These are phyloP conservation scores for Exophiala sideris DNA, from an alignment of 2,329 filamentous ascomycete species.

Conservation along the genomic window DNA sequence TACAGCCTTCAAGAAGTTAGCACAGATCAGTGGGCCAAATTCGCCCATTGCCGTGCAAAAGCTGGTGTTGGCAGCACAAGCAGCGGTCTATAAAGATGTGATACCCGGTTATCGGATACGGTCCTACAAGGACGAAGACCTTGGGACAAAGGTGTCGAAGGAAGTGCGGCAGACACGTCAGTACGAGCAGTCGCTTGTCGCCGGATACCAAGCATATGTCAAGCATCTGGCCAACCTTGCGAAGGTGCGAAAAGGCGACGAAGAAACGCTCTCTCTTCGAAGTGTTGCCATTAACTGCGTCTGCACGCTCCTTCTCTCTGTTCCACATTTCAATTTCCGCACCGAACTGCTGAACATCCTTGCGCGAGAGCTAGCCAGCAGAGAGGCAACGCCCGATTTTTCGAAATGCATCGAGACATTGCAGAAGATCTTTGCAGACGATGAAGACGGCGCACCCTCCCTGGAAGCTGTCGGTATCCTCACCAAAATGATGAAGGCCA, in stretches of 20 bases:
- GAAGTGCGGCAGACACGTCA: slow-evolving; percentile 77
- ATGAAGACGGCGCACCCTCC: slow-evolving; percentile 85
- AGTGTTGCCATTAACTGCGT: slow-evolving; percentile 81
- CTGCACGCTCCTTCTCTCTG: slow-evolving; percentile 72
- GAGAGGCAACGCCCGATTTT: slow-evolving; percentile 70
- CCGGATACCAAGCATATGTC: slow-evolving; percentile 81
- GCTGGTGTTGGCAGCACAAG: slow-evolving; percentile 78
- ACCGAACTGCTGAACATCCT: slow-evolving; percentile 82
- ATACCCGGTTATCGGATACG: slow-evolving; percentile 96
- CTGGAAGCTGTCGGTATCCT: slow-evolving; percentile 81
- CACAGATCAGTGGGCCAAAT: slow-evolving; percentile 64
- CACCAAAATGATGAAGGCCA: slow-evolving; percentile 91
- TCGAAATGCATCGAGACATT: slow-evolving; percentile 73
- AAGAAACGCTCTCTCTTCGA: slow-evolving; percentile 48
- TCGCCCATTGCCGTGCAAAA: slow-evolving; percentile 71
- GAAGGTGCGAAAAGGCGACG: slow-evolving; percentile 49
- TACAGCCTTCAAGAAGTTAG: slow-evolving; percentile 72
- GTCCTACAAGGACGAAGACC: slow-evolving; percentile 69
- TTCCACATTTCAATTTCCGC: slow-evolving; percentile 97
- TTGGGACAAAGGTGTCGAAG: slow-evolving; percentile 80
- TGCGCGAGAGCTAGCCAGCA: slow-evolving; percentile 74
- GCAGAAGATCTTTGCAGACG: slow-evolving; percentile 76
- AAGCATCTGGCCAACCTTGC: slow-evolving; percentile 68
- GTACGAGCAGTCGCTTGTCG: slow-evolving; percentile 84
- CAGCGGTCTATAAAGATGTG: slow-evolving; percentile 89